Conservation (phyloP, 257 asterid genomes). For the Fraxinus cuspidata region DNA sequence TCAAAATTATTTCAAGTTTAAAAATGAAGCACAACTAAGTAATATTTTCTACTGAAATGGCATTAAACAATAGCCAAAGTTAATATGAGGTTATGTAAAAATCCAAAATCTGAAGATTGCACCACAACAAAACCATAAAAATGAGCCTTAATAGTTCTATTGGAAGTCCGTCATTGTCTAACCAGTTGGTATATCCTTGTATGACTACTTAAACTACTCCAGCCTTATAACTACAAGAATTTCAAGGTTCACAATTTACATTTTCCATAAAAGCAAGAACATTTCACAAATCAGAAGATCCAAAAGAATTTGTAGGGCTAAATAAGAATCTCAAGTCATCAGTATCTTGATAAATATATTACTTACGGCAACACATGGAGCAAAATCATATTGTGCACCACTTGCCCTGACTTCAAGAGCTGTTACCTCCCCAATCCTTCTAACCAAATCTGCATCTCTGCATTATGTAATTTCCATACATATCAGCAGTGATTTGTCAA, state of each 20-base stretch:
- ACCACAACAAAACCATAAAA: not conserved
- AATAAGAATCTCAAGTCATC: not conserved
- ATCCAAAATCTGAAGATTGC: not conserved
- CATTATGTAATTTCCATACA: not conserved
- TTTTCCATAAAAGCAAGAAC: not conserved
- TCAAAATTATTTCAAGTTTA: not conserved
- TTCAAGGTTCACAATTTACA: not conserved
- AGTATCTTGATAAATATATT: not conserved
- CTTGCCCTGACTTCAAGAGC: slow-evolving; percentile 97
- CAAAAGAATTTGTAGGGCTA: not conserved
- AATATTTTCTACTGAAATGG: not conserved
- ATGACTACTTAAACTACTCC: not conserved
- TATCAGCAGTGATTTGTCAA: not conserved
- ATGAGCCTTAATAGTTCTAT: not conserved
- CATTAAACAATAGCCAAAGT: not conserved
- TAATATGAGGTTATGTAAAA: not conserved
- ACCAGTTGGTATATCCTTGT: not conserved
- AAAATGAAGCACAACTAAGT: not conserved
- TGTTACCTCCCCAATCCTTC: slow-evolving; percentile 82
- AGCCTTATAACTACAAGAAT: not conserved
- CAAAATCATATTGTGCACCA: slow-evolving; percentile 86
- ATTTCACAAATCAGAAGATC: not conserved
- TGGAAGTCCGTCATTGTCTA: not conserved
- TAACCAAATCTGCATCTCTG: slow-evolving; percentile 65
- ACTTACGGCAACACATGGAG: slow-evolving; percentile 99